Evolutionary conservation across 441 rosid genomes (phyloP), one percentile per base, ranked within the genome.

Genomic region (Mallotus repandus): DNA sequence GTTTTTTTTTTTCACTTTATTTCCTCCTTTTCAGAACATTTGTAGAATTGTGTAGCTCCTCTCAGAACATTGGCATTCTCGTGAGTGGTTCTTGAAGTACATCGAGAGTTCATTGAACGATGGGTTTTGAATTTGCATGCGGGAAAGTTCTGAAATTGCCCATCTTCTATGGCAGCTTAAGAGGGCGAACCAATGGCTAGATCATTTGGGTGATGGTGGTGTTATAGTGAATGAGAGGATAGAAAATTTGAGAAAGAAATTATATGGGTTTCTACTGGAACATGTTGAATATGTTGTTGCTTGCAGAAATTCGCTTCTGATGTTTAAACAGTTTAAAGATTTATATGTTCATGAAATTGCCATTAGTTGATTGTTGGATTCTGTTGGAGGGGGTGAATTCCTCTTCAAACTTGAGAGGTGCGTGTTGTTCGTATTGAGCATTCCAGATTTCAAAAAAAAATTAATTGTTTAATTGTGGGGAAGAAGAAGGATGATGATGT

Each of bases 31-130:
- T 43, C 80, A 84, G 86, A 74, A 64, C 74, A 59, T 85, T 85
- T 75, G 71, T 80, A 6, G 82, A 77, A 70, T 76, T 87, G 45
- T 76, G 86, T 54, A 66, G 79, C 68, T 79, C 81, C 52, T 78
- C 76, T 2, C 76, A 71, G 74, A 74, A 71, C 43, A 56, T 79
- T n/a, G 66, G 67, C 81, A 79, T 79, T 84, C 84, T 11, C 76
- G 78, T 53, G 72, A 82, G 52, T 85, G 90, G 88, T 85, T 87
- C 80, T 73, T 85, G 65, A 79, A 78, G 63, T 83, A 84, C 74
- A 79, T 85, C 71, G 90, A 83, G 78, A 74, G 70, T 66, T 79
- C 85, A 60, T 64, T 87, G 25, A 81, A 73, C 69, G 71, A 25
- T 48, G 78, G 81, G 19, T 79, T 78, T n/a, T 73, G 75, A 69